Evolutionary conservation across 2,329 filamentous ascomycete species (phyloP).

Genomic region (Elsinoe fawcettii): DNA sequence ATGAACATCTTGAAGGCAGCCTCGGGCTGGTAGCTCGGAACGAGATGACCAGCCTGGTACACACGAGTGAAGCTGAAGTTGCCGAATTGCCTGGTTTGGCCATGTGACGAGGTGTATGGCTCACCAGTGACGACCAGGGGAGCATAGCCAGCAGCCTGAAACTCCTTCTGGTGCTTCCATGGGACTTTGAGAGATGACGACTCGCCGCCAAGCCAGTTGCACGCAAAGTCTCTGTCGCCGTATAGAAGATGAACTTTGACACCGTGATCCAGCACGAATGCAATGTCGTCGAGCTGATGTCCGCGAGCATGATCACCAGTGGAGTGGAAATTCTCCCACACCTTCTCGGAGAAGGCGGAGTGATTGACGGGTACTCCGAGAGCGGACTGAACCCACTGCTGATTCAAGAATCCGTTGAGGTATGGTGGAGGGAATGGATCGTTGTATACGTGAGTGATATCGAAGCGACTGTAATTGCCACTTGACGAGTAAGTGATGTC

Average conservation of each 20-base stretch:
- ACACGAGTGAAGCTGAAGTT: constrained; percentile 39
- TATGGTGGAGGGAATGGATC: constrained; percentile 54
- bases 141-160: constrained; percentile 44
- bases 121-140: constrained; percentile 23
- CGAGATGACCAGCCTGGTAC: constrained; percentile 45
- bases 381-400: constrained; percentile 47
- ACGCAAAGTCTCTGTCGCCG: constrained; percentile 52
- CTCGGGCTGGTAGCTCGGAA: constrained; percentile 32
- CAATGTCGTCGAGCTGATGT: constrained; percentile 33
- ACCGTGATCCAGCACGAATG: constrained; percentile 34
- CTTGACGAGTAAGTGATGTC: constrained; percentile 37
- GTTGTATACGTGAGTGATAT: constrained; percentile 42
- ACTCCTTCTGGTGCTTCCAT: constrained; percentile 37
- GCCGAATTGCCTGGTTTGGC: constrained; percentile 29
- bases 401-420: constrained; percentile 59
- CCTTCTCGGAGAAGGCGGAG: constrained; percentile 24
- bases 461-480: constrained; percentile 47
- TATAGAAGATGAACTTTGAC: constrained; percentile 62
- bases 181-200: constrained; percentile 43
- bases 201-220: constrained; percentile 53
- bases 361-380: constrained; percentile 43
- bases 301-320: constrained; percentile 40
- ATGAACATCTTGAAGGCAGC: constrained; percentile 33
- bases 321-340: constrained; percentile 35
- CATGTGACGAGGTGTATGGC: constrained; percentile 23